Percentiles rank a stretch among this genome's conserved stretches.
These are phyloP conservation scores for Rhodotorula sp. DNA, from an alignment of 1,284 basidiomycete species.

Conservation along the genomic window DNA sequence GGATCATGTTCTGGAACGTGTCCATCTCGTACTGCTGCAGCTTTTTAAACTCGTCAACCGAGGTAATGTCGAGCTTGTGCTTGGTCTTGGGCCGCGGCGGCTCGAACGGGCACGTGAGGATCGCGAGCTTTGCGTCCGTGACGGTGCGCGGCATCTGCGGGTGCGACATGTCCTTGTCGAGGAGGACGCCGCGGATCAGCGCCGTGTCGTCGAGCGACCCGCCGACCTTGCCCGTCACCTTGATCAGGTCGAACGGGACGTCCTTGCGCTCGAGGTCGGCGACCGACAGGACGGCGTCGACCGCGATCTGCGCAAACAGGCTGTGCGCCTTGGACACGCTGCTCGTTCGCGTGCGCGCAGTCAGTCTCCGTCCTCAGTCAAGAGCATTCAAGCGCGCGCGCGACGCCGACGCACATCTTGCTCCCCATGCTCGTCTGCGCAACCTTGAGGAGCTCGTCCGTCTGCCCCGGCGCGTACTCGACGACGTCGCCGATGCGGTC, in stretches of 20 bases:
- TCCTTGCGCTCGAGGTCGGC: conserved; percentile 93
- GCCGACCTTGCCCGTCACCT: conserved; percentile 98
- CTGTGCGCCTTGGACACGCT: conserved; percentile 95
- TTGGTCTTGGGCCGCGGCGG: conserved; percentile 99
- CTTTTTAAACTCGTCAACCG: conserved; percentile 97
- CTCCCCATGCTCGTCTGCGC: conserved; percentile 94
- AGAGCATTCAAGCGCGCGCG: background rate
- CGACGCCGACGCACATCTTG: conserved; percentile 73
- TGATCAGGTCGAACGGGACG: conserved; percentile 98
- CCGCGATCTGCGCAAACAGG: conserved; percentile 96
- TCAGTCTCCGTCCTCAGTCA: background rate
- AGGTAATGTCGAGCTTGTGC: conserved; percentile 97
- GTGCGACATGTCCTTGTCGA: conserved; percentile 99
- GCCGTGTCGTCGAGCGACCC: conserved; percentile 92
- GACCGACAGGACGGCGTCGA: conserved; percentile 92
- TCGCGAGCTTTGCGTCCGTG: conserved; percentile 87
- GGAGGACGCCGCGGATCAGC: conserved; percentile 90
- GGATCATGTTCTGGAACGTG: conserved; percentile 97
- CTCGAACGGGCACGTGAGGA: conserved; percentile 98
- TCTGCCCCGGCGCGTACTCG: conserved; percentile 78
- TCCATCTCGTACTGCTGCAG: conserved; percentile 91
- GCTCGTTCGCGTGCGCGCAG: background rate
- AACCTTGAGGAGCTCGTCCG: conserved; percentile 84
- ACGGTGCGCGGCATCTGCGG: conserved; percentile 93
- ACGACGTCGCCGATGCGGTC: conserved; percentile 91